Conservation (phyloP, 208 protist genomes). For the Leishmania aethiopica region DNA sequence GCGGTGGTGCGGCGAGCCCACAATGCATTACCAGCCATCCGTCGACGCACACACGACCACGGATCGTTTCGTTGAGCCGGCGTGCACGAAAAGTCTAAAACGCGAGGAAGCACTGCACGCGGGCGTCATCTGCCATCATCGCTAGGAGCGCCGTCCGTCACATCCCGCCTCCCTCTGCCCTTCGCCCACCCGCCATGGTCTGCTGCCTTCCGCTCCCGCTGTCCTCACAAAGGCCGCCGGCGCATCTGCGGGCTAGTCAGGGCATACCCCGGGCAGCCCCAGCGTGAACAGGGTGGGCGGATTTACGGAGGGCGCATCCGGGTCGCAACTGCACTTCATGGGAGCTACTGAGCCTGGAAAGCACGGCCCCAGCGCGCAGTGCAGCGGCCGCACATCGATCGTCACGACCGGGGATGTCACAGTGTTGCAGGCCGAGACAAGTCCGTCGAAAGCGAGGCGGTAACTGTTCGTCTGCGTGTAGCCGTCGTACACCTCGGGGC, state of each 20-base stretch:
- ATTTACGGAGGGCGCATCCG: conserved; percentile 18
- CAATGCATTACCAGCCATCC: neutral
- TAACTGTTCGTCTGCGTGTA: conserved; percentile 44
- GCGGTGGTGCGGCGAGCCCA: neutral
- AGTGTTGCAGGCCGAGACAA: conserved; percentile 69
- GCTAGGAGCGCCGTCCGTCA: neutral
- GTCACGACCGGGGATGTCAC: conserved; percentile 50
- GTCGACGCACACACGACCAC: neutral
- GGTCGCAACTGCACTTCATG: conserved; percentile 4
- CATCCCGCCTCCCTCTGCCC: neutral
- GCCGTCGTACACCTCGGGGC: conserved; percentile 39
- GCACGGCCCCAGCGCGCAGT: neutral
- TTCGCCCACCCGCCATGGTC: too few relatives aligned
- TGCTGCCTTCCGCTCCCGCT: neutral
- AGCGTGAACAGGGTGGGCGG: conserved; percentile 25
- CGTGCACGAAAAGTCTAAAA: neutral
- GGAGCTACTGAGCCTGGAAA: neutral
- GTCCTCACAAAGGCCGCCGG: neutral
- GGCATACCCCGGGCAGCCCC: neutral
- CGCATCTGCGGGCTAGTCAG: neutral
- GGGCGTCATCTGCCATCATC: neutral
- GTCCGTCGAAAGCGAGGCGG: conserved; percentile 53
- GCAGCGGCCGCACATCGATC: conserved; percentile 49
- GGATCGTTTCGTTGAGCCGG: neutral
- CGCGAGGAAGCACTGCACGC: neutral